Evolutionary conservation across 495 filamentous ascomycete genomes (phyloP).

Genomic region (Lasiosphaeriaceae sp.): DNA sequence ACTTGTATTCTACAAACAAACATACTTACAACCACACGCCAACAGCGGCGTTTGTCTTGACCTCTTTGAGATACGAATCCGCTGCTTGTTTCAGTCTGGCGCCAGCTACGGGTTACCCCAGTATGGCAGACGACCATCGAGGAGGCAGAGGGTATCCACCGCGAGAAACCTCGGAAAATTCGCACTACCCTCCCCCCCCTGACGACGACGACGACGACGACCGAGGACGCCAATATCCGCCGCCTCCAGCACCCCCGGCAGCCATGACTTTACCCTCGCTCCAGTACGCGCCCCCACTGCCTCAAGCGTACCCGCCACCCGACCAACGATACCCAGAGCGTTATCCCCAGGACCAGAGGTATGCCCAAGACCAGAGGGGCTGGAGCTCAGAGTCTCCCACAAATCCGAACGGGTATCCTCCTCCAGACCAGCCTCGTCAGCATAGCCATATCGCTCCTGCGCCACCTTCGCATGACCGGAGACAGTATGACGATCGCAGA

Average conservation of each 20-base stretch:
- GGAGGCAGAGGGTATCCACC: conserved; percentile 33
- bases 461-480: conserved; percentile 14
- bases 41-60: background rate
- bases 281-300: conserved; percentile 18
- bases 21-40: background rate
- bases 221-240: conserved; percentile 7
- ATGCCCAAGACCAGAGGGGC: conserved; percentile 8
- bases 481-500: conserved; percentile 15
- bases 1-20: too few species aligned
- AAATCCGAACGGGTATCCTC: conserved; percentile 19
- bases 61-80: background rate
- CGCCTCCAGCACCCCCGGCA: background rate
- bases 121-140: conserved; percentile 42
- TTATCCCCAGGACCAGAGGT: conserved; percentile 12
- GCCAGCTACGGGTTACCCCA: conserved; percentile 17
- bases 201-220: conserved; percentile 48
- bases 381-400: conserved; percentile 18
- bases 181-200: conserved; percentile 46
- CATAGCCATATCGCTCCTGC: conserved; percentile 8
- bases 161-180: conserved; percentile 35
- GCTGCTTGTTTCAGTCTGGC: conserved; percentile 5
- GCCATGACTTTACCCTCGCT: background rate
- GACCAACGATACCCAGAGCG: conserved; percentile 20
- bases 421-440: conserved; percentile 16
- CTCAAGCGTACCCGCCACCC: conserved; percentile 14